Conservation (phyloP, 177 flowering plant species). For the Tripterygium wilfordii region DNA sequence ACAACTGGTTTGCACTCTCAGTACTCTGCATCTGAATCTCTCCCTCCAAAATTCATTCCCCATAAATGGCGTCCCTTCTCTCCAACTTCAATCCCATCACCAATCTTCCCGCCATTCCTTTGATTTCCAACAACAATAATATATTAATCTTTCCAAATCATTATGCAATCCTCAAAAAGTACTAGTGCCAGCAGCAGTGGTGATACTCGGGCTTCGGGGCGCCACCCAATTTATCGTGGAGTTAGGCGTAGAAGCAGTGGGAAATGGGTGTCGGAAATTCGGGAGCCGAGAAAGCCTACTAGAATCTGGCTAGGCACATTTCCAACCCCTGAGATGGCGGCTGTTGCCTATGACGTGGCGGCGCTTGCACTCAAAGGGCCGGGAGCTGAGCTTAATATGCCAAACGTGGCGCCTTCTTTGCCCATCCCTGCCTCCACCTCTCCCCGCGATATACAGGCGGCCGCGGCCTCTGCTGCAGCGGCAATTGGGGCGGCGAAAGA, state of each 20-base stretch:
- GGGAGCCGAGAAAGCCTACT: slow-evolving; percentile 58
- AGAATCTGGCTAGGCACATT: slow-evolving; percentile 76
- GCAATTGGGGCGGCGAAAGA: slow-evolving; percentile 55
- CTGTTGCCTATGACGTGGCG: slow-evolving; percentile 71
- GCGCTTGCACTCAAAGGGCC: slow-evolving; percentile 61
- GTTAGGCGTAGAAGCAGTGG: slow-evolving; percentile 50
- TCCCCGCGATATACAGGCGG: slow-evolving; percentile 59
- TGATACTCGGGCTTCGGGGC: slow-evolving; percentile 2
- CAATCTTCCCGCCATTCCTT: slow-evolving; percentile 18
- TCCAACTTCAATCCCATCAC: slow-evolving; percentile 9
- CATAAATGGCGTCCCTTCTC: slow-evolving; percentile 24
- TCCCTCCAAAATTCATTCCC: slow-evolving; percentile 2
- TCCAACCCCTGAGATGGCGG: slow-evolving; percentile 70
- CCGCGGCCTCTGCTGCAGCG: slow-evolving; percentile 60
- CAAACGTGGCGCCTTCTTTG: slow-evolving; percentile 42
- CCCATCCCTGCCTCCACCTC: slow-evolving; percentile 58
- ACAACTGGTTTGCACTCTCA: slow-evolving; percentile 46
- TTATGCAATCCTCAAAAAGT: background rate
- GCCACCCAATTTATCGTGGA: slow-evolving; percentile 43
- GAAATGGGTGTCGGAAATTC: slow-evolving; percentile 73
- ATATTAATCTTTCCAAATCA: background rate
- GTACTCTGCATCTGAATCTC: background rate
- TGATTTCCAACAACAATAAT: background rate
- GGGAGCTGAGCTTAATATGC: slow-evolving; percentile 63
- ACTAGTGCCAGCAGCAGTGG: slow-evolving; percentile 3